Conservation (phyloP, 257 asterid species). For the Solanum chiquidenum region DNA sequence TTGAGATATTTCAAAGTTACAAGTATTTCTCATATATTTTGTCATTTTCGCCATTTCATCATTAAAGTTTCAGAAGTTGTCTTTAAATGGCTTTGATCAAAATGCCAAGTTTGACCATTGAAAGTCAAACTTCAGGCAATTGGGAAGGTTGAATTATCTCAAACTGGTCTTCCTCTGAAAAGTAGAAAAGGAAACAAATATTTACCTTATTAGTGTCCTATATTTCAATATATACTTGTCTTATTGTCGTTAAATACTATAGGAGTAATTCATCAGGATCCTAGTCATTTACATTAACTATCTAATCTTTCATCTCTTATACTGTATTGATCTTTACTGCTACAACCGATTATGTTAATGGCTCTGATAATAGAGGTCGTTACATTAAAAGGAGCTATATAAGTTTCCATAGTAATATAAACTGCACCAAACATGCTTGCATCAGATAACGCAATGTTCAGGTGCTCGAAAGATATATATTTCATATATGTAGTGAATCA, state of each 20-base stretch:
- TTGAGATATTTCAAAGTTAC: not conserved
- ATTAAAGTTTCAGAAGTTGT: not conserved
- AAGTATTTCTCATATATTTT: not conserved
- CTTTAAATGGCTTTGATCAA: not conserved
- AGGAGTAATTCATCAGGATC: not conserved
- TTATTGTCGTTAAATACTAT: not conserved
- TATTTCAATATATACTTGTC: not conserved
- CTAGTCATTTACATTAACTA: not conserved
- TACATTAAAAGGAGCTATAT: not conserved
- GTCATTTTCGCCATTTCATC: not conserved
- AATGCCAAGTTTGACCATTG: not conserved
- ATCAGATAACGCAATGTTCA: not conserved
- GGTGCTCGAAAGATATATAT: not conserved
- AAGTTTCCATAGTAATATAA: not conserved
- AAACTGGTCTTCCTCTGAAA: not conserved
- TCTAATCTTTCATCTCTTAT: not conserved
- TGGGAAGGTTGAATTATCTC: not conserved
- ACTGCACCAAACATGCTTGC: not conserved
- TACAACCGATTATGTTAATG: not conserved
- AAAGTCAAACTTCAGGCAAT: not conserved
- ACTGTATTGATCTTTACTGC: not conserved
- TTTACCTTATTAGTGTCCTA: not conserved
- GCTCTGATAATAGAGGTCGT: not conserved
- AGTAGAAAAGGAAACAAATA: not conserved
- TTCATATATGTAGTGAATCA: not conserved